Base-by-base conservation (phyloP, 306 rosid genomes). In the Myrica gale region DNA sequence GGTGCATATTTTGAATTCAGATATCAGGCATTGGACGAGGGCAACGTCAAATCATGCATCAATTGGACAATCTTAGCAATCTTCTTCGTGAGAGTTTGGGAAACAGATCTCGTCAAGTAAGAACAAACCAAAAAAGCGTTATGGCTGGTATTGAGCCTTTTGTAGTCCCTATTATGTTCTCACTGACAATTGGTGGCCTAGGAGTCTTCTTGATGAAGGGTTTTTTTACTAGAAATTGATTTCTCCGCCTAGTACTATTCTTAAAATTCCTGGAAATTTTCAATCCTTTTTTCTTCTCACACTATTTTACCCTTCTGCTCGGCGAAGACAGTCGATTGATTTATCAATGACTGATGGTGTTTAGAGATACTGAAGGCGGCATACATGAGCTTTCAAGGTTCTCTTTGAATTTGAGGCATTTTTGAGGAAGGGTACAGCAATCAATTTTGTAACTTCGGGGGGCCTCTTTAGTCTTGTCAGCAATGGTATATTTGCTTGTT, bases 1-100 rank as follows among this genome's bases (percentile, higher is more conserved):
- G 13, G 60, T 39, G 42, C 71, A 50, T 32, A 43, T 23, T 78
- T 63, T 84, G 53, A 53, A 43, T 60, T 69, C 83, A 92, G 99
- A 79, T 96, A 81, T 88, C 89, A 7, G 76, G 85, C 16, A 85
- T 95, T 19, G 72, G 83, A 0, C 88, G 92, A 63, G 82, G 96
- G 5, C 99, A 96, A 82, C 93, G 93, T 45, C 98, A 96, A 79
- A 84, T 96, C 16, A 83, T 87, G 82, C 98, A 88, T 71, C 98
- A 96, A 74, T 71, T 96, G 48, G 96, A 92, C 84, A 89, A 85
- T 81, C 90, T 96, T 69, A 85, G 77, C 82, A 90, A 80, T 76
- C 89, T 90, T 75, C 83, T 96, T 44, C 85, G 90, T 26, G 91
- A 87, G 57, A 82, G 79, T 75, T 37, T 74, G 53, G 88, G 78